Evolutionary conservation across 1,284 basidiomycete genomes (phyloP).

Genomic region (Ustilago shanxiensis): DNA sequence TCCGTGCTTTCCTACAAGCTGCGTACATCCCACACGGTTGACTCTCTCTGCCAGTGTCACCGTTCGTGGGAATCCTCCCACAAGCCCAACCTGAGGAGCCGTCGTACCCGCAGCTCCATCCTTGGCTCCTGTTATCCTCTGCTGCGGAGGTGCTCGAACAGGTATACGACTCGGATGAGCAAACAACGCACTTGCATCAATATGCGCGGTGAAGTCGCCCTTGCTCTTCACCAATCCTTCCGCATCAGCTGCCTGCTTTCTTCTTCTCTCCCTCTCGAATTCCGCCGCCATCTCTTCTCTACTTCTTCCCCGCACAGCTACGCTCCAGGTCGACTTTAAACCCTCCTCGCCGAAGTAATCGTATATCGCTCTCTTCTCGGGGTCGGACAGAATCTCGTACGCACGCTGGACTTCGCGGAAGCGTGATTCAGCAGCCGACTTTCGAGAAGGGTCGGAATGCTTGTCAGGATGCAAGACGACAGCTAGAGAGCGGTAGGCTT

Average conservation of each 20-base stretch:
- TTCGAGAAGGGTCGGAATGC: slow-evolving; percentile 76
- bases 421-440: slow-evolving; percentile 76
- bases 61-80: slow-evolving; percentile 71
- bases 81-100: slow-evolving; percentile 77
- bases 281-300: slow-evolving; percentile 75
- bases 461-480: slow-evolving; percentile 88
- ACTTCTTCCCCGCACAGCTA: slow-evolving; percentile 72
- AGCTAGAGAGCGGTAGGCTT: slow-evolving; percentile 79
- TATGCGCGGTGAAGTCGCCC: slow-evolving; percentile 70
- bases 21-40: slow-evolving; percentile 50
- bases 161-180: slow-evolving; percentile 81
- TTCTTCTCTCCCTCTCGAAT: slow-evolving; percentile 72
- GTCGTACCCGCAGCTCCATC: not conserved
- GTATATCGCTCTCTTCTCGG: slow-evolving; percentile 81
- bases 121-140: slow-evolving; percentile 77
- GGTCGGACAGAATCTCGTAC: slow-evolving; percentile 79
- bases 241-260: slow-evolving; percentile 73
- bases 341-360: slow-evolving; percentile 80
- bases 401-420: slow-evolving; percentile 84
- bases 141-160: slow-evolving; percentile 73
- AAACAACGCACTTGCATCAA: slow-evolving; percentile 67
- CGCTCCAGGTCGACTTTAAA: slow-evolving; percentile 72
- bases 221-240: slow-evolving; percentile 74
- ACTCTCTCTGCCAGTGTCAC: slow-evolving; percentile 50
- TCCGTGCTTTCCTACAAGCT: slow-evolving; percentile 65